A percentile compares a stretch with the other conserved stretches of the same genome.
These are phyloP conservation scores for Floccularia luteovirens DNA, from an alignment of 768 basidiomycete genomes.

Conservation along the genomic window DNA sequence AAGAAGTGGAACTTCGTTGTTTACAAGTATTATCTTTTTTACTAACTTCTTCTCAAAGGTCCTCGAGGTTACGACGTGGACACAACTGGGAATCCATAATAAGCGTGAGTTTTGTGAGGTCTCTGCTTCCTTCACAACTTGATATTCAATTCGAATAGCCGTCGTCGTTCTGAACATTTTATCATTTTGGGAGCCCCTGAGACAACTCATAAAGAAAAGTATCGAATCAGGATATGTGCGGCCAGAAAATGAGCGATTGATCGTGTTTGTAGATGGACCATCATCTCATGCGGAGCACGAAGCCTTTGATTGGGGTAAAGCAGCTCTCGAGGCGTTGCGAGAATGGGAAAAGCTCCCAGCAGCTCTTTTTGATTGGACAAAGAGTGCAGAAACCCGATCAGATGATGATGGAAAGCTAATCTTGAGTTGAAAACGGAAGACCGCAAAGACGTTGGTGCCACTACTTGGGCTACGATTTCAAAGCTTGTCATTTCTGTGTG, in stretches of 20 bases:
- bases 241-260: conserved; percentile 47
- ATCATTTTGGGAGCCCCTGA: conserved; percentile 79
- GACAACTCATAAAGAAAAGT: conserved; percentile 60
- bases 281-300: conserved; percentile 41
- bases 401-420: conserved; percentile 8
- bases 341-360: conserved; percentile 37
- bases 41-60: conserved; percentile 35
- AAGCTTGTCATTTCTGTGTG: no score
- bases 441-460: neutral
- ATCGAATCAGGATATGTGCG: conserved; percentile 71
- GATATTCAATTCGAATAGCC: conserved; percentile 30
- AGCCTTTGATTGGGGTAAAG: conserved; percentile 72
- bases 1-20: conserved; percentile 54
- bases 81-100: conserved; percentile 79
- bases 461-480: neutral
- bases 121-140: neutral
- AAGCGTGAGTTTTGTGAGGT: conserved; percentile 49
- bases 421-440: neutral
- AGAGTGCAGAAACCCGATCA: conserved; percentile 22
- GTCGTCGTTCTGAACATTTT: conserved; percentile 84
- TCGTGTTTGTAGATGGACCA: conserved; percentile 75
- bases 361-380: conserved; percentile 44
- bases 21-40: neutral
- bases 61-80: conserved; percentile 94
- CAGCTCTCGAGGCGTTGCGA: conserved; percentile 56